Percentiles rank a stretch among this genome's conserved stretches.
phyloP scores from a whole-genome alignment of 192 early-diverging fungal species.

The Jimgerdemannia flammicorona region DNA sequence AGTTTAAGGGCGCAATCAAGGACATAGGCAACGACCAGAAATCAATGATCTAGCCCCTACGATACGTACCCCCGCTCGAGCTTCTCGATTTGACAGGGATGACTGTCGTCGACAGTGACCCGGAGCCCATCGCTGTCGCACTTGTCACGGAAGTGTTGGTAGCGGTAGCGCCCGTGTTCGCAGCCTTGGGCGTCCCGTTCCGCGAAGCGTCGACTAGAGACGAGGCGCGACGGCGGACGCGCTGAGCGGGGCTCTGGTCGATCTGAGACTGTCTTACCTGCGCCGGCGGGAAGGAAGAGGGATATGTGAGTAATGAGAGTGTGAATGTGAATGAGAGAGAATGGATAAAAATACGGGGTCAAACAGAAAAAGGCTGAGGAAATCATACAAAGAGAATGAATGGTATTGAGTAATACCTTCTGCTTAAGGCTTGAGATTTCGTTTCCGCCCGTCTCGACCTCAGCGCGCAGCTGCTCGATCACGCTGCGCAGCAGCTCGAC shows the following conservation, averaged over 20 bases:
- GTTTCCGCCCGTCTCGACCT: constrained; percentile 22
- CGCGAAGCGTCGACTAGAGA: not conserved
- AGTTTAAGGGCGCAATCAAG: too few relatives aligned
- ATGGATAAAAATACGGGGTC: too few relatives aligned
- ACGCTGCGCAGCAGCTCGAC: constrained; percentile 30
- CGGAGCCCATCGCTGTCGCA: not conserved
- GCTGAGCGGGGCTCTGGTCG: not conserved
- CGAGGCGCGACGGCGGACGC: not conserved
- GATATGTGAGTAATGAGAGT: too few relatives aligned
- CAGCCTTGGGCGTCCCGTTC: not conserved
- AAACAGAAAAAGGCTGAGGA: too few relatives aligned
- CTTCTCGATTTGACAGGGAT: not conserved
- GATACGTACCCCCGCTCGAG: not conserved
- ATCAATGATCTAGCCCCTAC: too few relatives aligned
- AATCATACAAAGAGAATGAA: too few relatives aligned
- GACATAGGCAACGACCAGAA: too few relatives aligned
- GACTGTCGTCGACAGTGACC: too few relatives aligned
- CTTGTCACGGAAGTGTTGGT: not conserved
- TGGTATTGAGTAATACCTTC: not conserved
- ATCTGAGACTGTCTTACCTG: not conserved
- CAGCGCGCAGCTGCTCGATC: constrained; percentile 18
- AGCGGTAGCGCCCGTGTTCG: not conserved
- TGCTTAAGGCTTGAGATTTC: constrained; percentile 30
- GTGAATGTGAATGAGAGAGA: too few relatives aligned
- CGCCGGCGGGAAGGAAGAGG: too few relatives aligned